phyloP scores from a whole-genome alignment of 2,329 filamentous ascomycete genomes.

The Cladosporium sp. region DNA sequence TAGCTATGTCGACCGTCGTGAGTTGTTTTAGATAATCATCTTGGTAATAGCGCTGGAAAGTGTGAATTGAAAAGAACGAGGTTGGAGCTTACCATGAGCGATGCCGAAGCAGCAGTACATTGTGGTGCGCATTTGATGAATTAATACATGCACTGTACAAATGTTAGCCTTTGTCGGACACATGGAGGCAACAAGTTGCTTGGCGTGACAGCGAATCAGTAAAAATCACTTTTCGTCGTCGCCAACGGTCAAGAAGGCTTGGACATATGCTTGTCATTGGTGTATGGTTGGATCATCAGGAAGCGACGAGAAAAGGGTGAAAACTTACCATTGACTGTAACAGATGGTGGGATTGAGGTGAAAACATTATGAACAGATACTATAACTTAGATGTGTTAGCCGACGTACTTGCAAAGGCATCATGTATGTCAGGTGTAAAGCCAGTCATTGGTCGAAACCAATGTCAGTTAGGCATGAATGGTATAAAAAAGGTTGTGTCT shows the following conservation, averaged over 20 bases:
- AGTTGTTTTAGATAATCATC: slow-evolving; percentile 39
- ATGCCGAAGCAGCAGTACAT: background rate
- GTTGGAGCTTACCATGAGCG: background rate
- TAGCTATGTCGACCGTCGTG: slow-evolving; percentile 45
- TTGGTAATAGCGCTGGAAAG: slow-evolving; percentile 23
- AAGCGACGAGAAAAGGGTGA: slow-evolving; percentile 12
- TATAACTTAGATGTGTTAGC: slow-evolving; percentile 42
- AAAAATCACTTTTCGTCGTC: slow-evolving; percentile 35
- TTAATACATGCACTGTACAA: background rate
- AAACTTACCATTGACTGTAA: slow-evolving; percentile 6
- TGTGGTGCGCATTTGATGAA: background rate
- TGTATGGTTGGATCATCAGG: slow-evolving; percentile 37
- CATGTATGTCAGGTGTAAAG: background rate
- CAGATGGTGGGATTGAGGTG: background rate
- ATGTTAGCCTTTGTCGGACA: background rate
- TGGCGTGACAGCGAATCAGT: slow-evolving; percentile 25
- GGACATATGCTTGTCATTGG: slow-evolving; percentile 45
- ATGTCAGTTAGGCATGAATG: slow-evolving; percentile 39
- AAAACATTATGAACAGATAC: background rate
- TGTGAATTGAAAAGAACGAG: background rate
- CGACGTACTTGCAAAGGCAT: slow-evolving; percentile 33
- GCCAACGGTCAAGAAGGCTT: slow-evolving; percentile 39
- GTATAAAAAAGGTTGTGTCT: slow-evolving; percentile 39
- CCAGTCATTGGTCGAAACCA: slow-evolving; percentile 15
- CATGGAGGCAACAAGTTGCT: background rate